Evolutionary conservation across 345 rosid genomes (phyloP).

Genomic region (Populus euphratica): DNA sequence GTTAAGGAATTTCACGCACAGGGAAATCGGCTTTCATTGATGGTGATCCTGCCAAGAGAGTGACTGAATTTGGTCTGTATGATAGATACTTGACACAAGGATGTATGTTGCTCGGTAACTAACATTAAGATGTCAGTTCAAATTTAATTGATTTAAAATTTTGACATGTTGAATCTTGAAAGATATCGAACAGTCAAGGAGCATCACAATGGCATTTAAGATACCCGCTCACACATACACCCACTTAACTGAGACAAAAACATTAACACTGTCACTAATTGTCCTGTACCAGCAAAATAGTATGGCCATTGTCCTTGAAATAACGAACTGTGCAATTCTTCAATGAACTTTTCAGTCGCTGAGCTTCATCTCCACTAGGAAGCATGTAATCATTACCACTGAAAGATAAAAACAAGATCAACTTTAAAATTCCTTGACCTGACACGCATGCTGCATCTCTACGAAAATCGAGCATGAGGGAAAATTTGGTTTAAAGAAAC

Average conservation of each 20-base stretch:
- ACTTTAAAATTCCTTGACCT: neutral
- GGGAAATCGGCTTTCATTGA: neutral
- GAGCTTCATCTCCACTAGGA: constrained; percentile 71
- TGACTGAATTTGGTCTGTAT: neutral
- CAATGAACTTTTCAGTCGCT: constrained; percentile 46
- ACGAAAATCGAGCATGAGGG: neutral
- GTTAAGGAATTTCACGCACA: neutral
- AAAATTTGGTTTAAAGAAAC: neutral
- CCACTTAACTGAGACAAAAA: neutral
- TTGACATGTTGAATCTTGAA: neutral
- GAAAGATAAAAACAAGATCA: constrained; percentile 3
- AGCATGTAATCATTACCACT: constrained; percentile 82
- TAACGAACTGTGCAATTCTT: constrained; percentile 57
- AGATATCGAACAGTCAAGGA: neutral
- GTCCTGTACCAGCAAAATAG: constrained; percentile 61
- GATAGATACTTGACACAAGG: neutral
- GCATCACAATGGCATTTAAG: neutral
- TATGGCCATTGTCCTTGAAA: constrained; percentile 78
- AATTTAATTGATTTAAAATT: neutral
- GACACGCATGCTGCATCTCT: neutral
- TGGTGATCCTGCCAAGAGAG: neutral
- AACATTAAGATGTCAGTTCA: neutral
- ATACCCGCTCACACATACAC: neutral
- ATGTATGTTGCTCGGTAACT: neutral
- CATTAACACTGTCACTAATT: neutral